These are phyloP conservation scores for Vitis hybrid DNA, from an alignment of 177 flowering plant genomes.

Conservation along the genomic window DNA sequence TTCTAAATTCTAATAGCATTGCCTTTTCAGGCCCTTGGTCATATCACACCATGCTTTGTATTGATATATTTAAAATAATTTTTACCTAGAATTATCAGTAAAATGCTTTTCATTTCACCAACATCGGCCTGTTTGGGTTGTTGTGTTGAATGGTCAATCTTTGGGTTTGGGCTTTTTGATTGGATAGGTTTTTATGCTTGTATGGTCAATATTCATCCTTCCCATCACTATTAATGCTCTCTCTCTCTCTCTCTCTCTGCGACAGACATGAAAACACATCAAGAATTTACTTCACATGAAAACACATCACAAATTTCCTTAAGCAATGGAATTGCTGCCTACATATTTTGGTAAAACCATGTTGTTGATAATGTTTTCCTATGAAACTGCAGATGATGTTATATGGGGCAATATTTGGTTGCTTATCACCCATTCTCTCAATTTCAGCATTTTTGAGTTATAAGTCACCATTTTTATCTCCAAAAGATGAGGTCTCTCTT, in stretches of 20 bases:
- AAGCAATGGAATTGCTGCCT: not conserved
- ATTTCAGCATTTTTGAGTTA: constrained; percentile 86
- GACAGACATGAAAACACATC: not conserved
- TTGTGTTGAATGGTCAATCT: too few species aligned
- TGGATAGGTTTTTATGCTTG: not conserved
- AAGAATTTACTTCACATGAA: too few species aligned
- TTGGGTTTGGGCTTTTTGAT: too few species aligned
- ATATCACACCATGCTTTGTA: too few species aligned
- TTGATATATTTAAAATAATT: too few species aligned
- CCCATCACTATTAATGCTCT: too few species aligned
- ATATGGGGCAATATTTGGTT: constrained; percentile 88
- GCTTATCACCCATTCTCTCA: constrained; percentile 89
- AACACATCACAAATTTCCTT: not conserved
- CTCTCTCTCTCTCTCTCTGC: not conserved
- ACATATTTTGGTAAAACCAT: not conserved
- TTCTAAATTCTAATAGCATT: too few species aligned
- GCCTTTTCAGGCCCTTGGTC: too few species aligned
- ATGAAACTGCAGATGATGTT: constrained; percentile 78
- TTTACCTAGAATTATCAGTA: too few species aligned
- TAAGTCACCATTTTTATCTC: constrained; percentile 84
- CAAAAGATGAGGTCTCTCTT: constrained; percentile 77
- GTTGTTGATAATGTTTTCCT: constrained; percentile 2
- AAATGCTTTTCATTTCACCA: too few species aligned
- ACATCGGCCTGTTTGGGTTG: too few species aligned
- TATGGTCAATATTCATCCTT: not conserved